Percentiles rank a stretch among this genome's conserved stretches.
phyloP scores from a whole-genome alignment of 2,329 filamentous ascomycete genomes.

The Thielaviopsis euricoi region DNA sequence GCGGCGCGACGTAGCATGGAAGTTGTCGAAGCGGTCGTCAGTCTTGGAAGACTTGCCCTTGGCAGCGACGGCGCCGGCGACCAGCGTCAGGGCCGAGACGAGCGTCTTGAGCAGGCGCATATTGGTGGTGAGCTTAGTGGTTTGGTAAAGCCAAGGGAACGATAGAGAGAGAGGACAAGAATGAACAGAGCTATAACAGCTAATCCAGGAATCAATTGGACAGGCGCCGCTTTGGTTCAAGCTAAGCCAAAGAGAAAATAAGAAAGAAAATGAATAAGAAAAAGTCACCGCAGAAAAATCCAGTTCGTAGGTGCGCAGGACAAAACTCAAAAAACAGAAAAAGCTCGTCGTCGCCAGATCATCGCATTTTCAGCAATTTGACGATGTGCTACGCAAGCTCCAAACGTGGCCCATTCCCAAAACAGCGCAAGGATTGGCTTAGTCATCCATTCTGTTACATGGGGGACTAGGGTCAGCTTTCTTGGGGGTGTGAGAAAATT shows the following conservation, averaged over 20 bases:
- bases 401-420: constrained; percentile 12
- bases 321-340: neutral
- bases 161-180: neutral
- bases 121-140: constrained; percentile 19
- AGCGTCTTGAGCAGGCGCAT: constrained; percentile 56
- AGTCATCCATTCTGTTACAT: constrained; percentile 3
- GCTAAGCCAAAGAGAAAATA: neutral
- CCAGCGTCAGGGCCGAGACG: constrained; percentile 44
- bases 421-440: constrained; percentile 5
- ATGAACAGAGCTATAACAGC: neutral
- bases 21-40: constrained; percentile 52
- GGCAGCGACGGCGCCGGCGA: constrained; percentile 42
- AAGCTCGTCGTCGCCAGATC: neutral
- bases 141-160: neutral
- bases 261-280: neutral
- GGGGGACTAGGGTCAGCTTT: no score
- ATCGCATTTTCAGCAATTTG: constrained; percentile 1
- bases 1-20: constrained; percentile 49
- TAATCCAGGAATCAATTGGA: neutral
- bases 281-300: neutral
- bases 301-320: neutral
- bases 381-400: constrained; percentile 10
- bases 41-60: constrained; percentile 37
- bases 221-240: neutral
- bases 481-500: no score